These are phyloP conservation scores for Tylopilus sp. DNA, from an alignment of 768 basidiomycete genomes.

Conservation along the genomic window DNA sequence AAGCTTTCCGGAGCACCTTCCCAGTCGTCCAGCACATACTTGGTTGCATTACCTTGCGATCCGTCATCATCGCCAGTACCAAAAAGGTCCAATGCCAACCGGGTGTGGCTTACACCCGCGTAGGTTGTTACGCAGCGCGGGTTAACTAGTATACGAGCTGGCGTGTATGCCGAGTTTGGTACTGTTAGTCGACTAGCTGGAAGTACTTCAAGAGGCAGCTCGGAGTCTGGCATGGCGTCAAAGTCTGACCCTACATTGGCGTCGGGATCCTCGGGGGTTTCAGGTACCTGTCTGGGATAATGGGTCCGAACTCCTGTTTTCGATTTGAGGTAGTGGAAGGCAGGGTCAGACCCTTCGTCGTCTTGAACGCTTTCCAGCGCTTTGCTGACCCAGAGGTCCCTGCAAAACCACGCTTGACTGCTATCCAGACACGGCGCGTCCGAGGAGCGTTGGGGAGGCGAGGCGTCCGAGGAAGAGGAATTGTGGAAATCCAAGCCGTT, in stretches of 20 bases:
- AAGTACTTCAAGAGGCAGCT: constrained; percentile 32
- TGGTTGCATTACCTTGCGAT: constrained; percentile 42
- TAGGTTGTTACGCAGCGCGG: constrained; percentile 98
- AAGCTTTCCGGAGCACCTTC: constrained; percentile 95
- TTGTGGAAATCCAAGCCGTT: constrained; percentile 82
- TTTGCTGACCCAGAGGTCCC: constrained; percentile 92
- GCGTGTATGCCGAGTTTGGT: constrained; percentile 84
- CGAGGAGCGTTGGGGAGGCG: constrained; percentile 53
- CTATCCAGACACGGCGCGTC: constrained; percentile 93
- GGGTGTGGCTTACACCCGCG: constrained; percentile 94
- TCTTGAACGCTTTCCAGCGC: constrained; percentile 75
- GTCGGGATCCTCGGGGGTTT: constrained; percentile 51
- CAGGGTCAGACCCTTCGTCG: constrained; percentile 31
- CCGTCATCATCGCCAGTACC: constrained; percentile 70
- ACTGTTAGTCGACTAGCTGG: constrained; percentile 50
- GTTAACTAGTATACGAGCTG: constrained; percentile 92
- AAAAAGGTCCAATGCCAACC: constrained; percentile 92
- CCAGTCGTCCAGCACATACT: constrained; percentile 93
- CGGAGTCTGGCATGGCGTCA: constrained; percentile 76
- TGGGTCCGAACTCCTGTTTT: constrained; percentile 26
- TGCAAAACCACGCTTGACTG: constrained; percentile 96
- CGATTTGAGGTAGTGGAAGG: constrained; percentile 6
- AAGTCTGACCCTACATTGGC: constrained; percentile 86
- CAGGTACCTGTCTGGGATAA: constrained; percentile 32
- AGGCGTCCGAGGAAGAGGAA: constrained; percentile 55